Evolutionary conservation across 176 grass and related monocot genomes (phyloP).

Genomic region (Guadua angustifolia): DNA sequence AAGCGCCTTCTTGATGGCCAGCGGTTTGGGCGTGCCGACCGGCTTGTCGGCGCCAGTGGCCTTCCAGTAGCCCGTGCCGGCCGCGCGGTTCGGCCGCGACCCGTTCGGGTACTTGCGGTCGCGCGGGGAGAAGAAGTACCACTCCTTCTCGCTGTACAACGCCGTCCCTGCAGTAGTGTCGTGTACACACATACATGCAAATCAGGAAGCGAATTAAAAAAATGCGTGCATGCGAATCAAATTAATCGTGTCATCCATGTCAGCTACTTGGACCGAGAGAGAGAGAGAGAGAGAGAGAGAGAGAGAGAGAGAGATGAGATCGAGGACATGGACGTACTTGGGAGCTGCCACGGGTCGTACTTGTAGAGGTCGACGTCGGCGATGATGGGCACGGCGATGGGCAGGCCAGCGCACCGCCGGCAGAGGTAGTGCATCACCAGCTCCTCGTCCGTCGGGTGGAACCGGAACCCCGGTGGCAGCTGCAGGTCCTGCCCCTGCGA

Average conservation of each 20-base stretch:
- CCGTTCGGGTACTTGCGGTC: slow-evolving; percentile 92
- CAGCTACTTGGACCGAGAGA: no score
- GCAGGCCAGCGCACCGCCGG: slow-evolving; percentile 48
- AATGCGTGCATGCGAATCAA: not conserved
- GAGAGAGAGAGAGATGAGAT: no score
- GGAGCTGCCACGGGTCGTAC: slow-evolving; percentile 78
- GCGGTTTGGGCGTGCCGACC: slow-evolving; percentile 57
- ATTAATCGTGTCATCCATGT: not conserved
- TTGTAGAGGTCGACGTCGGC: slow-evolving; percentile 96
- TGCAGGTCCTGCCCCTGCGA: slow-evolving; percentile 46
- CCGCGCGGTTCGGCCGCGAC: slow-evolving; percentile 75
- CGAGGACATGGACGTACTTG: slow-evolving; percentile 42
- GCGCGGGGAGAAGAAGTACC: slow-evolving; percentile 85
- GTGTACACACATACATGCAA: no score
- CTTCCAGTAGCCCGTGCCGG: slow-evolving; percentile 76
- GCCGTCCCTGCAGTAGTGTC: slow-evolving; percentile 52
- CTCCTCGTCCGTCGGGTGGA: slow-evolving; percentile 98
- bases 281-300: no score
- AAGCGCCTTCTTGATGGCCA: slow-evolving; percentile 84
- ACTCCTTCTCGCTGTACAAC: slow-evolving; percentile 80
- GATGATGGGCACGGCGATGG: slow-evolving; percentile 75
- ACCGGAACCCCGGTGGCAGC: slow-evolving; percentile 89
- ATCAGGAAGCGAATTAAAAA: no score
- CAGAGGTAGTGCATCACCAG: slow-evolving; percentile 76
- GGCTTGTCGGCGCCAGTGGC: slow-evolving; percentile 84